A percentile compares a stretch with the other conserved stretches of the same genome.
phyloP scores from a whole-genome alignment of 2,329 filamentous ascomycete genomes.

The Penicillium sp. region DNA sequence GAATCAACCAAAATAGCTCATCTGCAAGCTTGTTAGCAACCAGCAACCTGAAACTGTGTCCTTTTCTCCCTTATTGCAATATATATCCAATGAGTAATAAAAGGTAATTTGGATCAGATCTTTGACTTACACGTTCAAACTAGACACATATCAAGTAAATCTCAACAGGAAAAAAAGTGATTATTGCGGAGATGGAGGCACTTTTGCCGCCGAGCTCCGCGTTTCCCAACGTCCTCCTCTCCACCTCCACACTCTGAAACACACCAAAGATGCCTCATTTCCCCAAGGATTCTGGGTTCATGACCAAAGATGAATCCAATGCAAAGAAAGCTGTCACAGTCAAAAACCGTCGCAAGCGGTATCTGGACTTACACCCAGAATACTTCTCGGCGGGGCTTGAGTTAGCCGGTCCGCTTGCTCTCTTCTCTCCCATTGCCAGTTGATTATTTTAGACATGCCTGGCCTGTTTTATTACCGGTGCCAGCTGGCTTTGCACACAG shows the following conservation, averaged over 20 bases:
- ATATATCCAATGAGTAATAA: background rate
- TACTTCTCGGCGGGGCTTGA: slow-evolving; percentile 68
- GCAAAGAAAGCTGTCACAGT: slow-evolving; percentile 49
- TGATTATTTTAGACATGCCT: slow-evolving; percentile 3
- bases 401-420: slow-evolving; percentile 54
- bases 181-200: slow-evolving; percentile 13
- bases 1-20: slow-evolving; percentile 5
- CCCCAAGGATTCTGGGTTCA: slow-evolving; percentile 33
- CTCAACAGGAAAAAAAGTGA: slow-evolving; percentile 11
- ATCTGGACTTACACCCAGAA: slow-evolving; percentile 67
- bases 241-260: slow-evolving; percentile 10
- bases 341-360: slow-evolving; percentile 76
- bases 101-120: background rate
- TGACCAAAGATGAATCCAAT: slow-evolving; percentile 12
- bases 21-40: slow-evolving; percentile 10
- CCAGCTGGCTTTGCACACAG: slow-evolving; percentile 12
- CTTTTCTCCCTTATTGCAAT: background rate
- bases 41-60: slow-evolving; percentile 9
- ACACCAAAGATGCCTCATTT: slow-evolving; percentile 36
- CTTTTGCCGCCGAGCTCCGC: slow-evolving; percentile 33
- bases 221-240: slow-evolving; percentile 20
- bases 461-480: background rate
- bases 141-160: slow-evolving; percentile 14
- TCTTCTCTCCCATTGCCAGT: slow-evolving; percentile 24
- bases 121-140: slow-evolving; percentile 21